Percentiles rank a stretch among this genome's conserved stretches.
Evolutionary conservation across 2,329 filamentous ascomycete species (phyloP).

Genomic region (Cryphonectria carpinicola): DNA sequence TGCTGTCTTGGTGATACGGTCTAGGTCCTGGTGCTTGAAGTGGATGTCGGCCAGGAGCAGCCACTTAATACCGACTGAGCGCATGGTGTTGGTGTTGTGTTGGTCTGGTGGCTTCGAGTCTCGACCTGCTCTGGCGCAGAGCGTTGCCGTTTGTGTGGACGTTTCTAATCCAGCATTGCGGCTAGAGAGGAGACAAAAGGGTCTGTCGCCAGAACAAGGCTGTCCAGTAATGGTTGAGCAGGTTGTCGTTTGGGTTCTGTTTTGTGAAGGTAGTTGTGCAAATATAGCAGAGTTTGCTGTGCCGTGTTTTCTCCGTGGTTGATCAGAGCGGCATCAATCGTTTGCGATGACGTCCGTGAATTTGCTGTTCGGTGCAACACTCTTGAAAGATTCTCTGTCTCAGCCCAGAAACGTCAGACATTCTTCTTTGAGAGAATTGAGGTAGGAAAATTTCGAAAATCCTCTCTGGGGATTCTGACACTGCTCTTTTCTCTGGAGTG

Average conservation of each 20-base stretch:
- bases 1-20: conserved; percentile 36
- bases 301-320: neutral
- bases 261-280: neutral
- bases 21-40: conserved; percentile 38
- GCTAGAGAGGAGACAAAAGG: neutral
- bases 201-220: neutral
- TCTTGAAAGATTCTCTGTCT: neutral
- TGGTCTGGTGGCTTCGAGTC: neutral
- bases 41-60: conserved; percentile 40
- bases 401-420: neutral
- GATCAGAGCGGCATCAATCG: neutral
- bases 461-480: no score
- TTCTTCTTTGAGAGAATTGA: neutral
- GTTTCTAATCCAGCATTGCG: neutral
- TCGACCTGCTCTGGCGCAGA: neutral
- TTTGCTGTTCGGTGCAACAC: neutral
- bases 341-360: neutral
- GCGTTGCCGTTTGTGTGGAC: neutral
- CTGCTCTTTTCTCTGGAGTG: no score
- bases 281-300: neutral
- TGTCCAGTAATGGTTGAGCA: neutral
- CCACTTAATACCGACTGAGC: conserved; percentile 31
- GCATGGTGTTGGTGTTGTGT: neutral
- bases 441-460: no score
- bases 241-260: neutral